Evolutionary conservation across 371 early-diverging fungal species (phyloP).

Genomic region (Entomophthora muscae): DNA sequence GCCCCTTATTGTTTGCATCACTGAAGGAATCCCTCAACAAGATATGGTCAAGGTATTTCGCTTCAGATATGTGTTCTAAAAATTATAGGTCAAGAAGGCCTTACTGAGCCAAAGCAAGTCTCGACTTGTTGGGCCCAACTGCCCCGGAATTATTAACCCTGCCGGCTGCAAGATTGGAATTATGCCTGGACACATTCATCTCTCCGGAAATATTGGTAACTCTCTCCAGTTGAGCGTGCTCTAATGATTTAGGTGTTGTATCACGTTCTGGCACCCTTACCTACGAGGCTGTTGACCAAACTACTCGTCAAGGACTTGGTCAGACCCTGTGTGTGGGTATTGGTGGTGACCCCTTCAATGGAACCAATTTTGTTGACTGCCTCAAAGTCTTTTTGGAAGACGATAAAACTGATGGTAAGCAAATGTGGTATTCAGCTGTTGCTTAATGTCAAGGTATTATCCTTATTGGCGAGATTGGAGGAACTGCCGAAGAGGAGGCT

Average conservation of each 20-base stretch:
- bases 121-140: slow-evolving; percentile 98
- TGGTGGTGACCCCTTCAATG: slow-evolving; percentile 99
- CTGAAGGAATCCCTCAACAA: slow-evolving; percentile 98
- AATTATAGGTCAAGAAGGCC: slow-evolving; percentile 22
- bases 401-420: slow-evolving; percentile 78
- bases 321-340: slow-evolving; percentile 96
- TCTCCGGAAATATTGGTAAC: slow-evolving; percentile 79
- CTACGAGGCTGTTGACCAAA: slow-evolving; percentile 97
- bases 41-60: slow-evolving; percentile 82
- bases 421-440: slow-evolving; percentile 9
- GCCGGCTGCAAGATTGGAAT: slow-evolving; percentile 97
- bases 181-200: slow-evolving; percentile 98
- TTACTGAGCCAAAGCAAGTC: slow-evolving; percentile 64
- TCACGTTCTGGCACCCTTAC: slow-evolving; percentile 97
- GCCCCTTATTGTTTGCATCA: slow-evolving; percentile 90
- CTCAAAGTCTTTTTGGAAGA: slow-evolving; percentile 87
- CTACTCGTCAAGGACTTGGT: slow-evolving; percentile 85
- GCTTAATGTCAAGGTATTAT: slow-evolving; percentile 49
- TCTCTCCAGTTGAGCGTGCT: slow-evolving; percentile 6
- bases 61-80: not conserved
- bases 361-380: slow-evolving; percentile 97
- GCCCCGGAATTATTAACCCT: slow-evolving; percentile 97
- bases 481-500: slow-evolving; percentile 97
- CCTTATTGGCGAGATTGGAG: slow-evolving; percentile 91
- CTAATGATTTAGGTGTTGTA: slow-evolving; percentile 44